phyloP scores from a whole-genome alignment of 768 basidiomycete species.

The Hypholoma sublateritium region DNA sequence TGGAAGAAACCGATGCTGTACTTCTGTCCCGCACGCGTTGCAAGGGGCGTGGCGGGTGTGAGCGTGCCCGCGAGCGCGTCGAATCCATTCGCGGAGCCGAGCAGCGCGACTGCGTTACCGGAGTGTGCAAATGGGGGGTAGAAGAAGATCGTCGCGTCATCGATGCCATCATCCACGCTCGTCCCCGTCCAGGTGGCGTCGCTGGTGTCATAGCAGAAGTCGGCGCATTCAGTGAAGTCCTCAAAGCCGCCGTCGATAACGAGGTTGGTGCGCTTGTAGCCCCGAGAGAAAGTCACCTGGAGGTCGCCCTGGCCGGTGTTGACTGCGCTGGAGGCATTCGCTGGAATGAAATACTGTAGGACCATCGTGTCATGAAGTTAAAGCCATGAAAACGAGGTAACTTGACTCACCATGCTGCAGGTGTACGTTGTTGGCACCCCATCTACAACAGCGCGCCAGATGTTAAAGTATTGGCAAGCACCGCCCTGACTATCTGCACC shows the following conservation, averaged over 20 bases:
- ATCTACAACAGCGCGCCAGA: conserved; percentile 6
- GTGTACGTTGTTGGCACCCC: conserved; percentile 3
- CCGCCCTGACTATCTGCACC: conserved; percentile 2
- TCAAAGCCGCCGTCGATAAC: conserved; percentile 44
- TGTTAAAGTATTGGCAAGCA: conserved; percentile 8
- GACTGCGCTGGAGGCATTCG: conserved; percentile 40
- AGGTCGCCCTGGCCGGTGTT: conserved; percentile 43
- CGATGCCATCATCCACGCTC: conserved; percentile 29
- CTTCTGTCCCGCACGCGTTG: conserved; percentile 32
- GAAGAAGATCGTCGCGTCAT: conserved; percentile 43
- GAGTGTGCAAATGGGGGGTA: conserved; percentile 35
- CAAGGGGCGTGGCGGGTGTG: conserved; percentile 27
- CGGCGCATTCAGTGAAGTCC: conserved; percentile 30
- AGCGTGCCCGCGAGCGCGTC: conserved; percentile 36
- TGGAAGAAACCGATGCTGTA: conserved; percentile 46
- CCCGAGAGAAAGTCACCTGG: conserved; percentile 41
- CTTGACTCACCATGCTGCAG: conserved; percentile 2
- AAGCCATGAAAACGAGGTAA: not conserved
- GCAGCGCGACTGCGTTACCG: conserved; percentile 34
- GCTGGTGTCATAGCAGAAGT: conserved; percentile 38
- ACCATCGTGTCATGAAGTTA: not conserved
- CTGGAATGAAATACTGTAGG: conserved; percentile 37
- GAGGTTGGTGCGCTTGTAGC: conserved; percentile 37
- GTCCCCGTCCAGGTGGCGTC: conserved; percentile 39
- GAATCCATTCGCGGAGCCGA: conserved; percentile 37